Evolutionary conservation across 2,329 filamentous ascomycete genomes (phyloP), one percentile per base, ranked within the genome.

Genomic region (Monilinia polystroma): DNA sequence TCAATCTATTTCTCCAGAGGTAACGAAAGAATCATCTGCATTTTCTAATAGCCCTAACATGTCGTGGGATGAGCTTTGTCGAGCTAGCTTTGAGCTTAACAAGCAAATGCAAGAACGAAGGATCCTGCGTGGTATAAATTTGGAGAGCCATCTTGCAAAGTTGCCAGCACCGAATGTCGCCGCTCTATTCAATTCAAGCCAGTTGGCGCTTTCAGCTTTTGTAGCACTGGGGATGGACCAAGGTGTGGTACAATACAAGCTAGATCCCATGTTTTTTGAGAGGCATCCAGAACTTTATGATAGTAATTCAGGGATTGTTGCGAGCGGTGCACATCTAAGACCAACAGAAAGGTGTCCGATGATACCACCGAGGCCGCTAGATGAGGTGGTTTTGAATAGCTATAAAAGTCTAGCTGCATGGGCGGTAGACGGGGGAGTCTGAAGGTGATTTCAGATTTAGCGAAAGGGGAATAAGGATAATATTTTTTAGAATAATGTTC

Each of bases 281-380:
- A 38, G 55, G 4, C 55, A 66, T 60, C 64, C 64, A n/a, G 64
- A 66, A 60, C 55, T 66, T 20, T 60, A 60, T 54, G 55, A 66
- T 54, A n/a, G 18, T n/a, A 43, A n/a, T 23, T 20, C 45, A 16
- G 45, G n/a, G 4, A 29, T 66, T 23, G 18, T 60, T 32, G 63
- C 63, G 18, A 66, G 12, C 45, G 64, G 64, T 26, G 47, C n/a
- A 10, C 64, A 35, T 29, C 11, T 60, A 38, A 45, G 64, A 51
- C 55, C 60, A 60, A n/a, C 58, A 5, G 29, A 35, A 18, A 29
- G 35, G 3, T 60, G 8, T 38, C 1, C 12, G 14, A 51, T 60
- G 1, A n/a, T 4, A 26, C 29, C 1, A 8, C 58, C 58, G 12
- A 38, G 4, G 3, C 18, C 23, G 10, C 4, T 60, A 29, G 32